Evolutionary conservation across 2,329 filamentous ascomycete species (phyloP).

Genomic region (Dryadomyces sulphureus): DNA sequence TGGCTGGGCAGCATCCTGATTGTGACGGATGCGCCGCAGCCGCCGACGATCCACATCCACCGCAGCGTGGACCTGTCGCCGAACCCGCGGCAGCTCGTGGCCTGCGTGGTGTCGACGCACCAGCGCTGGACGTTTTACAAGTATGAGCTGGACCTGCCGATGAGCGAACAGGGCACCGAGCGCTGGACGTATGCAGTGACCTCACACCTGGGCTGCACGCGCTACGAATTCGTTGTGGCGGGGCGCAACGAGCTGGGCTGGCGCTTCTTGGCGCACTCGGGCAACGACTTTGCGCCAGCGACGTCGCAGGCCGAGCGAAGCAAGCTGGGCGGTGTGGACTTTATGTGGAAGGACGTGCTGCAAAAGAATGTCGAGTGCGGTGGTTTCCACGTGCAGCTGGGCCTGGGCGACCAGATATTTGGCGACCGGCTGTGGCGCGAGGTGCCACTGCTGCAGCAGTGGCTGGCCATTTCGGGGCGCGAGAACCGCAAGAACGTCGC

Average conservation of each 20-base stretch:
- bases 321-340: conserved; percentile 74
- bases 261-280: conserved; percentile 91
- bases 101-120: conserved; percentile 72
- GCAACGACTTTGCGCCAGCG: conserved; percentile 85
- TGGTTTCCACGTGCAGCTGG: conserved; percentile 88
- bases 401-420: conserved; percentile 87
- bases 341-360: conserved; percentile 98
- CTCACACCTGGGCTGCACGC: conserved; percentile 90
- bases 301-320: conserved; percentile 76
- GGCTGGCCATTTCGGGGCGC: conserved; percentile 84
- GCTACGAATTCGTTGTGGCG: conserved; percentile 92
- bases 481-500: conserved; percentile 79
- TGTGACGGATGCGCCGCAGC: conserved; percentile 79
- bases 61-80: conserved; percentile 80
- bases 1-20: conserved; percentile 93
- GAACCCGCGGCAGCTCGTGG: conserved; percentile 75
- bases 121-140: conserved; percentile 93
- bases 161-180: conserved; percentile 67
- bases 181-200: conserved; percentile 98
- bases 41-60: conserved; percentile 92
- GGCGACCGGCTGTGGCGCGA: conserved; percentile 95
- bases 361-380: conserved; percentile 95
- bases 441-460: conserved; percentile 83
- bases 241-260: conserved; percentile 81
- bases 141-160: conserved; percentile 79